Conservation (phyloP, 2,329 filamentous ascomycete species). For the Ceratocystis ficicola region DNA sequence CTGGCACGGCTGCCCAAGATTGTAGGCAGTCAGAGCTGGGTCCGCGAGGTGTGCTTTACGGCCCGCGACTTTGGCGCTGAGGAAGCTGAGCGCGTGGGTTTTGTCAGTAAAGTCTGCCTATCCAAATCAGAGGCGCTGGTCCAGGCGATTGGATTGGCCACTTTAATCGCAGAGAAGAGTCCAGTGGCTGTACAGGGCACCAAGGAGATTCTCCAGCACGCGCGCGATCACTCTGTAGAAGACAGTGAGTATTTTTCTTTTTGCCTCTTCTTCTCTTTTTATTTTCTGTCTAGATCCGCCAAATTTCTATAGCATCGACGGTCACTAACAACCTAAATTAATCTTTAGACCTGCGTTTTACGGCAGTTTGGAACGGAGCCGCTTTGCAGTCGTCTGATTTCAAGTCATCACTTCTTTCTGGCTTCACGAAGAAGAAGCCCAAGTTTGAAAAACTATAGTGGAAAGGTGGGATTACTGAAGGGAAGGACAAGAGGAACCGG, state of each 20-base stretch:
- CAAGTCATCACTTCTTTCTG: slow-evolving; percentile 58
- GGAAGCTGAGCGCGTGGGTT: slow-evolving; percentile 58
- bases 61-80: slow-evolving; percentile 56
- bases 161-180: slow-evolving; percentile 62
- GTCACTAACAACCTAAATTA: background rate
- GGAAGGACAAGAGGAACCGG: background rate
- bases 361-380: slow-evolving; percentile 73
- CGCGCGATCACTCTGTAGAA: slow-evolving; percentile 61
- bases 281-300: background rate
- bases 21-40: slow-evolving; percentile 59
- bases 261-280: background rate
- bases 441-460: slow-evolving; percentile 70
- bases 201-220: slow-evolving; percentile 75
- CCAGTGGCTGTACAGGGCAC: slow-evolving; percentile 79
- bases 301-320: background rate
- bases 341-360: slow-evolving; percentile 58
- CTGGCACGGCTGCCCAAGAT: slow-evolving; percentile 60
- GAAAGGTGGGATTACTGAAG: background rate
- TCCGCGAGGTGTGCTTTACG: slow-evolving; percentile 64
- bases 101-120: slow-evolving; percentile 54
- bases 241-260: slow-evolving; percentile 48
- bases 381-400: slow-evolving; percentile 74
- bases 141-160: slow-evolving; percentile 51
- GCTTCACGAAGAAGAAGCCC: slow-evolving; percentile 64
- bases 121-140: slow-evolving; percentile 51